phyloP scores from a whole-genome alignment of 352 stramenopile species.

The Phytophthora kernoviae region DNA sequence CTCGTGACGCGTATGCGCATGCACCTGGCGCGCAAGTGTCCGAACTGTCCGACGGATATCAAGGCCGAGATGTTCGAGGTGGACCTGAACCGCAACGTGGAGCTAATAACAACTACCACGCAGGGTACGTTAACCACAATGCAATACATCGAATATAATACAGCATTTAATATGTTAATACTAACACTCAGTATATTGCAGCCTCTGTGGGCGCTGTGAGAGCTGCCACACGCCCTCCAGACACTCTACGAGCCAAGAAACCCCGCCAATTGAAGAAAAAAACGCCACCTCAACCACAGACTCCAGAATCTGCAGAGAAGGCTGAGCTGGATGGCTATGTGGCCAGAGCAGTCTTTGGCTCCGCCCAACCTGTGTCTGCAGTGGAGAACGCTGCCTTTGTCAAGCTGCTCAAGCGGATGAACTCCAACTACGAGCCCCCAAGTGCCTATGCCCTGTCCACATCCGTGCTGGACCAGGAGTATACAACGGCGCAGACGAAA shows the following conservation, averaged over 20 bases:
- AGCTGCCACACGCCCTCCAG: background rate
- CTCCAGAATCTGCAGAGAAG: conserved; percentile 46
- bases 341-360: conserved; percentile 58
- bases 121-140: background rate
- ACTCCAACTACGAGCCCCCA: conserved; percentile 50
- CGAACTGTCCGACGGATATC: conserved; percentile 48
- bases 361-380: conserved; percentile 52
- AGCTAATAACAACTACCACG: conserved; percentile 17
- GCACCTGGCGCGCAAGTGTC: conserved; percentile 66
- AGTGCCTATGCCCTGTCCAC: conserved; percentile 57
- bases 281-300: conserved; percentile 6
- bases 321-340: conserved; percentile 61
- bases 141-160: background rate
- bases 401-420: conserved; percentile 67
- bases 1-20: conserved; percentile 69
- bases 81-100: conserved; percentile 41
- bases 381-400: conserved; percentile 69
- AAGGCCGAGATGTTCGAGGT: conserved; percentile 56
- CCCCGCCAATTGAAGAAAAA: conserved; percentile 7
- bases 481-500: conserved; percentile 62
- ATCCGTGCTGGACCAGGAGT: conserved; percentile 62
- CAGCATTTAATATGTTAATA: background rate
- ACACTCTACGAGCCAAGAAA: conserved; percentile 16
- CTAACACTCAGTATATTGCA: background rate
- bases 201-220: background rate